Percentiles rank a stretch among this genome's conserved stretches.
These are phyloP conservation scores for Lachnum nothofagi DNA, from an alignment of 2,329 filamentous ascomycete species.

Conservation along the genomic window DNA sequence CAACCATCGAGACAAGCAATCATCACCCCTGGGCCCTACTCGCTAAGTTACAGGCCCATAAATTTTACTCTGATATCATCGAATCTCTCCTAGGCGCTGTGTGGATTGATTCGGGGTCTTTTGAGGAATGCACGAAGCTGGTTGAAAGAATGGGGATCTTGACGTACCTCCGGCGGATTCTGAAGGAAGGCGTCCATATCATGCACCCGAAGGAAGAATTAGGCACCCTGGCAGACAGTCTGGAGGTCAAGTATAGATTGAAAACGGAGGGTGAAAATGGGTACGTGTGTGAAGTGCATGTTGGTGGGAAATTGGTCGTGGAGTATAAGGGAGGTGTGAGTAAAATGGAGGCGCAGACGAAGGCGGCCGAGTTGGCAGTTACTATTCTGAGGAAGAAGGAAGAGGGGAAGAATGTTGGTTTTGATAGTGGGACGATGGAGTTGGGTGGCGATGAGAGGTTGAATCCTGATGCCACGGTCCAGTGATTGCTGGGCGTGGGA, in stretches of 20 bases:
- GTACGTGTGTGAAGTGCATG: constrained; percentile 44
- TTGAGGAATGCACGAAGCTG: constrained; percentile 55
- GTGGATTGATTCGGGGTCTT: constrained; percentile 70
- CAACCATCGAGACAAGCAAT: constrained; percentile 44
- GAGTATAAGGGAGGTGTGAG: constrained; percentile 43
- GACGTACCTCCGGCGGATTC: constrained; percentile 53
- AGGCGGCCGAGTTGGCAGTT: constrained; percentile 52
- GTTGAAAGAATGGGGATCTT: constrained; percentile 62
- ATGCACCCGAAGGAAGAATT: constrained; percentile 65
- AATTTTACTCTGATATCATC: constrained; percentile 79
- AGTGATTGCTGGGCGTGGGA: not conserved
- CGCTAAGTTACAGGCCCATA: constrained; percentile 58
- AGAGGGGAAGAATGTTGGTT: not conserved
- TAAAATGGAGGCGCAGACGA: constrained; percentile 49
- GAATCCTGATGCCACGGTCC: not conserved
- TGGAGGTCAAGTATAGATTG: constrained; percentile 51
- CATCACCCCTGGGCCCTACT: constrained; percentile 76
- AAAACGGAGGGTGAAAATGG: constrained; percentile 7
- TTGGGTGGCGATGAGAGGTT: too few relatives aligned
- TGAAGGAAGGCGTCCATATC: constrained; percentile 54
- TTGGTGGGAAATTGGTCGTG: constrained; percentile 45
- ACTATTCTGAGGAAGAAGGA: constrained; percentile 22
- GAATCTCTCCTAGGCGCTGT: constrained; percentile 78
- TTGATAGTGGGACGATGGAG: not conserved
- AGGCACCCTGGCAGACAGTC: constrained; percentile 49